Evolutionary conservation across 129 eudicot genomes (phyloP).

Genomic region (Dittrichia graveolens): DNA sequence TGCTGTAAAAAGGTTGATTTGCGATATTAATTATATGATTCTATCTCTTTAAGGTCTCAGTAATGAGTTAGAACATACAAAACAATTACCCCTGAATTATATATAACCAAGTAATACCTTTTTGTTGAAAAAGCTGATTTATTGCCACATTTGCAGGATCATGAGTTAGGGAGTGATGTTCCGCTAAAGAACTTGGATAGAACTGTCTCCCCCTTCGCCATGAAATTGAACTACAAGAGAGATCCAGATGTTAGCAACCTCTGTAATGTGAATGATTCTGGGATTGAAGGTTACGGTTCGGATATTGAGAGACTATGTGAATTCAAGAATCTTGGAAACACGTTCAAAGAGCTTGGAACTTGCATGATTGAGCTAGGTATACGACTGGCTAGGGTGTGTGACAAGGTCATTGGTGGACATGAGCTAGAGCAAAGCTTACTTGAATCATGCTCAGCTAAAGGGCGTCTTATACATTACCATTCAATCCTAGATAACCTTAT

Average conservation of each 20-base stretch:
- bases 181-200: constrained; percentile 75
- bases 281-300: neutral
- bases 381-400: constrained; percentile 71
- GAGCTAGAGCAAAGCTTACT: constrained; percentile 76
- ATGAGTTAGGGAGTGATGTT: constrained; percentile 91
- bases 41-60: neutral
- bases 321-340: constrained; percentile 55
- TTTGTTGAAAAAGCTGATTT: neutral
- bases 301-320: constrained; percentile 26
- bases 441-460: constrained; percentile 77
- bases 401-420: constrained; percentile 70
- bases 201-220: constrained; percentile 83
- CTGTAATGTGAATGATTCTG: constrained; percentile 8
- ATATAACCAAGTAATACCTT: neutral
- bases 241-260: constrained; percentile 20
- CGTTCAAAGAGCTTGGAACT: constrained; percentile 67
- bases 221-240: constrained; percentile 66
- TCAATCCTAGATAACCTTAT: constrained; percentile 58
- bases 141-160: constrained; percentile 50
- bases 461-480: constrained; percentile 94
- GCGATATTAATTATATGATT: neutral
- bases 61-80: neutral
- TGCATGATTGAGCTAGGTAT: constrained; percentile 88
- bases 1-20: neutral
- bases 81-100: neutral